These are phyloP conservation scores for Aciculosporium take DNA, from an alignment of 2,329 filamentous ascomycete species.

Conservation along the genomic window DNA sequence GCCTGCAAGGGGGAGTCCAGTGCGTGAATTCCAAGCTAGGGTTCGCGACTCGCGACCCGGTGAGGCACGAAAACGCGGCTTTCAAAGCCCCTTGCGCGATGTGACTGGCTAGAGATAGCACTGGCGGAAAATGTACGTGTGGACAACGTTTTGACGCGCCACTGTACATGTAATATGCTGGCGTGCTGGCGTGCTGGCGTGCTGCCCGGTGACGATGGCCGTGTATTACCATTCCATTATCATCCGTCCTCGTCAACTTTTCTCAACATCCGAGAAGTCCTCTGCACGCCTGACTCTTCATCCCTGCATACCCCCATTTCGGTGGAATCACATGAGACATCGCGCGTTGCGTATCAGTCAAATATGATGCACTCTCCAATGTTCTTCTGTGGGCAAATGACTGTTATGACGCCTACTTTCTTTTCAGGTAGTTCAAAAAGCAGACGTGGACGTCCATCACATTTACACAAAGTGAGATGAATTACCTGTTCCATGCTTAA, in stretches of 20 bases:
- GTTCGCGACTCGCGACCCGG: neutral
- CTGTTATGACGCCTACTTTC: neutral
- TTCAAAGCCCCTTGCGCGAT: neutral
- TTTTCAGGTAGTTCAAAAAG: neutral
- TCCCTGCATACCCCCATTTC: neutral
- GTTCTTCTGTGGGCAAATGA: neutral
- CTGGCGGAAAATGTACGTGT: too few species aligned
- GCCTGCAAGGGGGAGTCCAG: neutral
- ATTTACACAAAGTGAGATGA: neutral
- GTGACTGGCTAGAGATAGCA: neutral
- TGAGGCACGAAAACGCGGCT: neutral
- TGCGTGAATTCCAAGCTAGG: too few species aligned
- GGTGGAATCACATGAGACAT: neutral
- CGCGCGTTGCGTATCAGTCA: neutral
- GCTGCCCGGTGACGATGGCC: neutral
- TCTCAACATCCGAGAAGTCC: too few species aligned
- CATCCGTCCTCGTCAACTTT: neutral
- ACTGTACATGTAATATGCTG: too few species aligned
- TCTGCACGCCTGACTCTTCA: neutral
- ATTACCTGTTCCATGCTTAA: neutral
- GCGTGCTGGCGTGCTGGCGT: too few species aligned
- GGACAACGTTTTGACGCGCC: too few species aligned
- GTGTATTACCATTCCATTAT: neutral
- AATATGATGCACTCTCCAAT: neutral
- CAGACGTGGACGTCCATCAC: neutral